Conservation (phyloP, 179 eudicot genomes). For the Amaranthus tricolor region DNA sequence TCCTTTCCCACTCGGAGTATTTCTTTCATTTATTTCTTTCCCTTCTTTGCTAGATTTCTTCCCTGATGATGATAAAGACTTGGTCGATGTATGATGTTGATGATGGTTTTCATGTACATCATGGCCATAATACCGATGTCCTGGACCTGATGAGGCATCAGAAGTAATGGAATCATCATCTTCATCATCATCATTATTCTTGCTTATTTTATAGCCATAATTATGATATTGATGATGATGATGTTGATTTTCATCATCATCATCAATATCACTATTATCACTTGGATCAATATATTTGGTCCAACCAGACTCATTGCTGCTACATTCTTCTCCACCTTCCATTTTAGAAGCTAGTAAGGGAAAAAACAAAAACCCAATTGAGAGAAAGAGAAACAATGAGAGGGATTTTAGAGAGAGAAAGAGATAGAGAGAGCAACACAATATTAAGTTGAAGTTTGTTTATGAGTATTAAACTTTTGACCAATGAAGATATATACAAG, state of each 20-base stretch:
- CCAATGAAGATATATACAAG: background rate
- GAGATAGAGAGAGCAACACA: background rate
- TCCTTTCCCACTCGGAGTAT: constrained; percentile 10
- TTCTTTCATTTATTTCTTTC: constrained; percentile 7
- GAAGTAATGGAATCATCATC: constrained; percentile 43
- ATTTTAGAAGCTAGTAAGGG: background rate
- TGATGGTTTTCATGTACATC: background rate
- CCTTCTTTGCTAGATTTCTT: constrained; percentile 12
- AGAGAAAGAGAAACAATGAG: background rate
- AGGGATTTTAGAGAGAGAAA: background rate
- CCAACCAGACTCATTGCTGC: constrained; percentile 20
- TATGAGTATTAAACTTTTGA: background rate
- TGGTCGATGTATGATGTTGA: background rate
- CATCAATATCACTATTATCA: background rate
- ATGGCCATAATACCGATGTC: constrained; percentile 16
- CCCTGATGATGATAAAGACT: background rate
- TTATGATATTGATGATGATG: constrained; percentile 7
- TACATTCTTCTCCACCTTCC: constrained; percentile 24
- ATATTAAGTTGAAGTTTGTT: no score
- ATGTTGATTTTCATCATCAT: background rate
- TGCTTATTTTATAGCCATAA: background rate
- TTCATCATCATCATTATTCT: constrained; percentile 17
- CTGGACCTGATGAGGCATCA: constrained; percentile 44
- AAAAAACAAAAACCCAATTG: no score
- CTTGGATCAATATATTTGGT: constrained; percentile 22